These are phyloP conservation scores for Colletotrichum noveboracense DNA, from an alignment of 2,329 filamentous ascomycete species.

Conservation along the genomic window DNA sequence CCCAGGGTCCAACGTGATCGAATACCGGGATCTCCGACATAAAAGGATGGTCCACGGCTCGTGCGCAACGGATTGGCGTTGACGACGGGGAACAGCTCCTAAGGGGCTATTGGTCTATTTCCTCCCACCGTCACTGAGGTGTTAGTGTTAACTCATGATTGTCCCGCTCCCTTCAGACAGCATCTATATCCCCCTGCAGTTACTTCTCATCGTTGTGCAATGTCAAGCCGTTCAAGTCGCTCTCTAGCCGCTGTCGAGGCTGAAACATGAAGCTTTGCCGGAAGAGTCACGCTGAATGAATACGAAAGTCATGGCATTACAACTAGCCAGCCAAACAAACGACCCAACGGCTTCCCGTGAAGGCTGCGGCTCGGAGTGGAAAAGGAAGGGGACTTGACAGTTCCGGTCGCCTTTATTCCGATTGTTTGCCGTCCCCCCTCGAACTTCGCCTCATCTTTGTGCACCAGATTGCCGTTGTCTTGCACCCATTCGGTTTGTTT, in stretches of 20 bases:
- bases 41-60: not conserved
- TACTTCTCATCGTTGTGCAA: not conserved
- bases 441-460: slow-evolving; percentile 1
- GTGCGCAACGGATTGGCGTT: slow-evolving; percentile 1
- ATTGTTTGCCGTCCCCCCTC: not conserved
- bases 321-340: not conserved
- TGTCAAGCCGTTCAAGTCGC: not conserved
- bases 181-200: not conserved
- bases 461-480: not conserved
- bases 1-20: not conserved
- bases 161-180: not conserved
- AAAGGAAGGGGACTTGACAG: not conserved
- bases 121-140: not conserved
- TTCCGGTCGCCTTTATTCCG: not conserved
- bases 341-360: not conserved
- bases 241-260: not conserved
- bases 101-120: not conserved
- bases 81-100: not conserved
- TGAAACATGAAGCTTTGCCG: slow-evolving; percentile 18
- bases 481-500: not conserved
- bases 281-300: not conserved
- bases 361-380: not conserved
- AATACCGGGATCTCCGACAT: slow-evolving; percentile 7
- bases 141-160: not conserved
- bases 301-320: not conserved